A percentile compares a stretch with the other conserved stretches of the same genome.
phyloP scores from a whole-genome alignment of 2,329 filamentous ascomycete genomes.

The Cordyceps militaris region DNA sequence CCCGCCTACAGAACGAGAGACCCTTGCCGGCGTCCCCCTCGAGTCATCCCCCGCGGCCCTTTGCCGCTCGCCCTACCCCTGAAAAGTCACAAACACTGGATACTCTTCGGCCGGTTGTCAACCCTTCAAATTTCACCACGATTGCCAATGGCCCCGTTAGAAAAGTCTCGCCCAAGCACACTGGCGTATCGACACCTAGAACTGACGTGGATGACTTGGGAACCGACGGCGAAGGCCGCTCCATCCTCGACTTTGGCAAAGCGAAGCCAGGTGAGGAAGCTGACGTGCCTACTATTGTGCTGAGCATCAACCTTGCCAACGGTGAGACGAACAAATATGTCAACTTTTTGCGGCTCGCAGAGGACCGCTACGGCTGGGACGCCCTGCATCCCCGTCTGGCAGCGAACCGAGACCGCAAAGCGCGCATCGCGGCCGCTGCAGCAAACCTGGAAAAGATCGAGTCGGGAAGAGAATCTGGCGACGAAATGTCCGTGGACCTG shows the following conservation, averaged over 20 bases:
- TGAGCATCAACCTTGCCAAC: slow-evolving; percentile 67
- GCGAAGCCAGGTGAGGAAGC: slow-evolving; percentile 52
- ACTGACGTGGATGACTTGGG: slow-evolving; percentile 42
- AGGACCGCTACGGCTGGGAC: slow-evolving; percentile 90
- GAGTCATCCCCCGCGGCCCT: slow-evolving; percentile 28
- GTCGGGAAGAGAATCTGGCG: slow-evolving; percentile 60
- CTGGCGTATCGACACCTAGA: slow-evolving; percentile 39
- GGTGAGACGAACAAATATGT: slow-evolving; percentile 84
- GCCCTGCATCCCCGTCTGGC: slow-evolving; percentile 87
- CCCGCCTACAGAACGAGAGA: slow-evolving; percentile 28
- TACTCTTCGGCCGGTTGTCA: slow-evolving; percentile 27
- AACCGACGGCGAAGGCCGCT: slow-evolving; percentile 40
- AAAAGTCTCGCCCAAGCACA: slow-evolving; percentile 41
- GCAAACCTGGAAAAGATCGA: slow-evolving; percentile 74
- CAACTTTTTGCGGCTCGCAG: slow-evolving; percentile 90
- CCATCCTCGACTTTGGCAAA: slow-evolving; percentile 56
- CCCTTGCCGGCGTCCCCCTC: slow-evolving; percentile 39
- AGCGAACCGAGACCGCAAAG: slow-evolving; percentile 78
- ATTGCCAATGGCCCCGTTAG: slow-evolving; percentile 36
- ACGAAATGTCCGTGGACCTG: slow-evolving; percentile 78
- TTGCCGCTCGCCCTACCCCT: slow-evolving; percentile 21
- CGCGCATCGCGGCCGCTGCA: slow-evolving; percentile 81
- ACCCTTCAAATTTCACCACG: slow-evolving; percentile 34
- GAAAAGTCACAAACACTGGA: slow-evolving; percentile 33
- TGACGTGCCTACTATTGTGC: slow-evolving; percentile 67